Percentiles rank a stretch among this genome's conserved stretches.
phyloP scores from a whole-genome alignment of 805 yeast species.

The Lipomyces yamadae region DNA sequence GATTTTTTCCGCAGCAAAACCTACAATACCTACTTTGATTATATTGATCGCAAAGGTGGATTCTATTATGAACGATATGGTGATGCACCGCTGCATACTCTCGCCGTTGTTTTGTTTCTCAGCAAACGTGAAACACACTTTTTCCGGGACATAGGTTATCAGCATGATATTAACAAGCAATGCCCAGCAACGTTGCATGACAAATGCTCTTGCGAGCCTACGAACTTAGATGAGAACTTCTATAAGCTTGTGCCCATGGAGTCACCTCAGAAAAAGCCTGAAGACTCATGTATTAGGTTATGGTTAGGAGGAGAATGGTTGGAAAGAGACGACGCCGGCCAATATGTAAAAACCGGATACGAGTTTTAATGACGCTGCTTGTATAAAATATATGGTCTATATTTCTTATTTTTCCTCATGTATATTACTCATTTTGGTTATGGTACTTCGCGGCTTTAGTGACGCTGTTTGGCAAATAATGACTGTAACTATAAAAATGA shows the following conservation, averaged over 20 bases:
- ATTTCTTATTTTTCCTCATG: not conserved
- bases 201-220: constrained; percentile 38
- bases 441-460: not conserved
- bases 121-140: constrained; percentile 59
- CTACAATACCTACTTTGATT: constrained; percentile 59
- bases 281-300: constrained; percentile 38
- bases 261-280: constrained; percentile 37
- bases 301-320: constrained; percentile 40
- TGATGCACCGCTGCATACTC: constrained; percentile 74
- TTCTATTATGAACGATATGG: constrained; percentile 82
- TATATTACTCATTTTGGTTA: not conserved
- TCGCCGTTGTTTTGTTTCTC: constrained; percentile 63
- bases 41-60: constrained; percentile 64
- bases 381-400: not conserved
- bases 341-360: constrained; percentile 25
- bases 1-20: constrained; percentile 62
- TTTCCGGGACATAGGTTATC: constrained; percentile 65
- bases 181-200: constrained; percentile 33
- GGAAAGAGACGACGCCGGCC: constrained; percentile 32
- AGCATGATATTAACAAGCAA: constrained; percentile 48
- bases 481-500: too few relatives aligned
- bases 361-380: constrained; percentile 20
- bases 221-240: constrained; percentile 35
- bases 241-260: constrained; percentile 39
- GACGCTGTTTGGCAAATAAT: not conserved